These are phyloP conservation scores for Auricularia sp. DNA, from an alignment of 768 basidiomycete genomes.

Conservation along the genomic window DNA sequence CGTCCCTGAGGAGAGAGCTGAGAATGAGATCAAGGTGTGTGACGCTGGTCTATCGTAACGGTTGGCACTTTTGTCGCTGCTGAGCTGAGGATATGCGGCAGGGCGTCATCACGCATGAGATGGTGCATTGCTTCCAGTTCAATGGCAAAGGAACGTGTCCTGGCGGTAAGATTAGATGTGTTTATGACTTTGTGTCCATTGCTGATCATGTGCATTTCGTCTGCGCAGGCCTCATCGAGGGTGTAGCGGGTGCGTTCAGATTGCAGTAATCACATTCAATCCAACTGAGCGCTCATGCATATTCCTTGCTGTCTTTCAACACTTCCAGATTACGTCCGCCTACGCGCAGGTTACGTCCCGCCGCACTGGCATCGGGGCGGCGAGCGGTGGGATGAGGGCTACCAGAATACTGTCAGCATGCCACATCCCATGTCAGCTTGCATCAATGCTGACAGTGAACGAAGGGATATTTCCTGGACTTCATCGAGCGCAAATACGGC, in stretches of 20 bases:
- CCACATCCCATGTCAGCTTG: not conserved
- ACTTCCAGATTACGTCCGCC: constrained; percentile 56
- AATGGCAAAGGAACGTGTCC: constrained; percentile 52
- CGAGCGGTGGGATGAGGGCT: constrained; percentile 65
- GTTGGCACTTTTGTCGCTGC: too few relatives aligned
- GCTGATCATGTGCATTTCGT: too few relatives aligned
- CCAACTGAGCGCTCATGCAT: too few relatives aligned
- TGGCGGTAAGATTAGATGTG: constrained; percentile 23
- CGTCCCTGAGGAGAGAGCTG: constrained; percentile 1
- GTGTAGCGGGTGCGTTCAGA: constrained; percentile 50
- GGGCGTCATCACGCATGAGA: constrained; percentile 66
- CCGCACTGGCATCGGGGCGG: constrained; percentile 58
- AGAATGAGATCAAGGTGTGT: constrained; percentile 9
- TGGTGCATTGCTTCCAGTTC: constrained; percentile 73
- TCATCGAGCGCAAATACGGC: constrained; percentile 39
- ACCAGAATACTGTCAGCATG: constrained; percentile 40
- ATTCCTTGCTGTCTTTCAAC: not conserved
- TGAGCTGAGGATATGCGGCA: constrained; percentile 42
- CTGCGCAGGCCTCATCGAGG: constrained; percentile 50
- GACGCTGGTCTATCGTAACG: too few relatives aligned
- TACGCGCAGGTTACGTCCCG: constrained; percentile 46
- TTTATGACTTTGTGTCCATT: not conserved
- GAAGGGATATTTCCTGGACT: constrained; percentile 53
- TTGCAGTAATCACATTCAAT: not conserved
- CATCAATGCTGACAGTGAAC: not conserved